These are phyloP conservation scores for Fusarium sororula DNA, from an alignment of 2,329 filamentous ascomycete genomes.

Conservation along the genomic window DNA sequence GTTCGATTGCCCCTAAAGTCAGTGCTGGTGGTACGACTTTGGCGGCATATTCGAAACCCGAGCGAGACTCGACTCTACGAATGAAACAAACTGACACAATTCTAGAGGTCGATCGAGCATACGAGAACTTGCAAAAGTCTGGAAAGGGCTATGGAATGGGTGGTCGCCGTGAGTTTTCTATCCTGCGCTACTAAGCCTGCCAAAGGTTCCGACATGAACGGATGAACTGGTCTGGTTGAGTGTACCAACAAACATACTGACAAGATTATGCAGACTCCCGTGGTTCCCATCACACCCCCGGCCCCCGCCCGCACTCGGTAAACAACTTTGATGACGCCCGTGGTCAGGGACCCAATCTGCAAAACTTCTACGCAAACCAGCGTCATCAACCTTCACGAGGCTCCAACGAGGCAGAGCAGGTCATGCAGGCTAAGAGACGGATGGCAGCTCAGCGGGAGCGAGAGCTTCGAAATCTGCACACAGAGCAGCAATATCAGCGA, in stretches of 20 bases:
- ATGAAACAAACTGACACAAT: conserved; percentile 7
- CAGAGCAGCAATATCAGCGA: conserved; percentile 99
- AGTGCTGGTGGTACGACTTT: not conserved
- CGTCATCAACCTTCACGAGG: conserved; percentile 87
- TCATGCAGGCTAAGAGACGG: conserved; percentile 98
- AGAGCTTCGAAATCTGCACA: conserved; percentile 99
- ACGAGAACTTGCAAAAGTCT: conserved; percentile 96
- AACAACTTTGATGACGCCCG: conserved; percentile 82
- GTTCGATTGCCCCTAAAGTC: not conserved
- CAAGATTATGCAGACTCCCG: conserved; percentile 69
- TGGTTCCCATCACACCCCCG: conserved; percentile 67
- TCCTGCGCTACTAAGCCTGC: conserved; percentile 9
- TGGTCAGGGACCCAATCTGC: conserved; percentile 77
- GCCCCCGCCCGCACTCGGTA: conserved; percentile 82
- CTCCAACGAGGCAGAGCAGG: conserved; percentile 92
- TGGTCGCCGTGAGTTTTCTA: conserved; percentile 81
- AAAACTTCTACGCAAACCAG: conserved; percentile 94
- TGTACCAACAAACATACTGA: conserved; percentile 35
- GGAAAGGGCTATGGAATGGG: conserved; percentile 85
- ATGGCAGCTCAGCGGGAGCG: conserved; percentile 99
- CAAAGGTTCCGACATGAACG: conserved; percentile 15
- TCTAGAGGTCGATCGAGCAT: conserved; percentile 92
- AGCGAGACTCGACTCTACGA: not conserved
- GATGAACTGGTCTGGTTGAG: conserved; percentile 29
- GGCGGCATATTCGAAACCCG: not conserved